Conservation (phyloP, 2,329 filamentous ascomycete species). For the Bisporella sp. region DNA sequence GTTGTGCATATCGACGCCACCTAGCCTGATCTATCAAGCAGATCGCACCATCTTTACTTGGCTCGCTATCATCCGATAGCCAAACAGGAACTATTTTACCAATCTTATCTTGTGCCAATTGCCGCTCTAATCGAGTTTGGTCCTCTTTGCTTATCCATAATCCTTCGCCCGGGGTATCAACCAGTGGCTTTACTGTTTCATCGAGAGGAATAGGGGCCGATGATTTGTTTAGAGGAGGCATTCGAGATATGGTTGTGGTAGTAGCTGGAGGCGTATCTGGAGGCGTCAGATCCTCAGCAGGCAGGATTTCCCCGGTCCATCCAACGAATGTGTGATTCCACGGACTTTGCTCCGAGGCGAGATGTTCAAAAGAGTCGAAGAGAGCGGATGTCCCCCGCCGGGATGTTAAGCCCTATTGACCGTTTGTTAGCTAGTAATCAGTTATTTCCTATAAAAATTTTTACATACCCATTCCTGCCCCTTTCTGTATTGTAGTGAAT, state of each 20-base stretch:
- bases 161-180: conserved; percentile 57
- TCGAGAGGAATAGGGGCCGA: conserved; percentile 76
- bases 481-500: conserved; percentile 51
- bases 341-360: conserved; percentile 73
- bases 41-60: conserved; percentile 54
- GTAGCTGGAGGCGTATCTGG: conserved; percentile 42
- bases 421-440: conserved; percentile 11
- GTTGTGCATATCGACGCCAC: conserved; percentile 87
- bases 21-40: conserved; percentile 73
- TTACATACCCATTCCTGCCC: conserved; percentile 53
- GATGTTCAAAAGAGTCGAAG: conserved; percentile 83
- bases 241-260: conserved; percentile 32
- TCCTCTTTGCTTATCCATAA: conserved; percentile 65
- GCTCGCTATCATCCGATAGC: conserved; percentile 72
- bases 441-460: not conserved
- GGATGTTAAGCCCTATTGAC: conserved; percentile 58
- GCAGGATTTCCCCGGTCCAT: conserved; percentile 85
- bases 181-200: conserved; percentile 44
- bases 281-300: conserved; percentile 38
- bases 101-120: conserved; percentile 64
- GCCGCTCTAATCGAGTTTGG: conserved; percentile 64
- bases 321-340: conserved; percentile 93
- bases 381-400: conserved; percentile 85
- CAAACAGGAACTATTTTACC: conserved; percentile 83
- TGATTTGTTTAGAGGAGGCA: conserved; percentile 60